phyloP scores from a whole-genome alignment of 768 basidiomycete species.

The Boletus rubropictus region DNA sequence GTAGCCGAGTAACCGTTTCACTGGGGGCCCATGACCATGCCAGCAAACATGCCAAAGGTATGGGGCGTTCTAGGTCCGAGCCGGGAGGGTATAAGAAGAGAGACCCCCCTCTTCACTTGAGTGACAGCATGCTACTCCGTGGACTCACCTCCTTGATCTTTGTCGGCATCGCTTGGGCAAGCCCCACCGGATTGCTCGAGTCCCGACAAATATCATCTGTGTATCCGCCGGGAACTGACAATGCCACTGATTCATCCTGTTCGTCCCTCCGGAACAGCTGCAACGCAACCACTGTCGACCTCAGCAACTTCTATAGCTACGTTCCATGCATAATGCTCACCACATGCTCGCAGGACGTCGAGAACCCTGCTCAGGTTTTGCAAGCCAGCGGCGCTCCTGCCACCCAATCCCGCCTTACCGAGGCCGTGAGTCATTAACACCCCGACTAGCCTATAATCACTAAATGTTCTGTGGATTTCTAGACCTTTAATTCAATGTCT shows the following conservation, averaged over 20 bases:
- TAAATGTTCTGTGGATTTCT: neutral
- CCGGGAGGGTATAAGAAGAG: neutral
- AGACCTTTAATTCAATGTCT: slow-evolving; percentile 19
- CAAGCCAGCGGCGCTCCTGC: slow-evolving; percentile 5
- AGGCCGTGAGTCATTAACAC: slow-evolving; percentile 7
- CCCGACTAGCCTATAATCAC: neutral
- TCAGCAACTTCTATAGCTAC: slow-evolving; percentile 18
- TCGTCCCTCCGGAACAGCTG: slow-evolving; percentile 17
- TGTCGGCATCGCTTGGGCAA: slow-evolving; percentile 3
- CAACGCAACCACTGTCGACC: slow-evolving; percentile 14
- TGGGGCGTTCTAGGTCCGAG: neutral
- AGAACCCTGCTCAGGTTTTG: slow-evolving; percentile 10
- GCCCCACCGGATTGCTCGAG: slow-evolving; percentile 1
- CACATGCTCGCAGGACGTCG: slow-evolving; percentile 1
- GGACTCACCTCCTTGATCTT: neutral
- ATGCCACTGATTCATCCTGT: slow-evolving; percentile 4
- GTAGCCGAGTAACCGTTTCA: too few relatives aligned
- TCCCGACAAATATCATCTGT: slow-evolving; percentile 10
- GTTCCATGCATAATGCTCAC: slow-evolving; percentile 19
- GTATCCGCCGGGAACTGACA: slow-evolving; percentile 2
- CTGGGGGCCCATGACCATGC: neutral
- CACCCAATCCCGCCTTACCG: slow-evolving; percentile 14
- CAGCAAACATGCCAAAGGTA: too few relatives aligned
- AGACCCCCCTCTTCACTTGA: neutral
- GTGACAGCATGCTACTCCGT: neutral